Evolutionary conservation across 2,329 filamentous ascomycete species (phyloP).

Genomic region (Fusarium annulatum): DNA sequence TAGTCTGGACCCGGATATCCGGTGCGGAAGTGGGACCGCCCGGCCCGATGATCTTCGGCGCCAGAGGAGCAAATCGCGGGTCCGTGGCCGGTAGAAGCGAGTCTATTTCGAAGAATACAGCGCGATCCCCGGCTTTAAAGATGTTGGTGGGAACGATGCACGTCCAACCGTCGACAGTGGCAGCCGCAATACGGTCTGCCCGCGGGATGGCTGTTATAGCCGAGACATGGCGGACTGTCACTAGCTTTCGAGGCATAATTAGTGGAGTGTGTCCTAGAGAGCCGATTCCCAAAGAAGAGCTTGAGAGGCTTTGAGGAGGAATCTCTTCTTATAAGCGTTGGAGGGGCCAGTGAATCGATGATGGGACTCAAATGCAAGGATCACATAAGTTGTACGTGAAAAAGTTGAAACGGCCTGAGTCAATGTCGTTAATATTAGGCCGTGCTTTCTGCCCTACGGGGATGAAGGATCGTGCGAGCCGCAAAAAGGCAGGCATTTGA

Average conservation of each 20-base stretch:
- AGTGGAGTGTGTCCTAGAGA: not conserved
- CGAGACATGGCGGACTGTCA: slow-evolving; percentile 35
- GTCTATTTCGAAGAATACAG: slow-evolving; percentile 42
- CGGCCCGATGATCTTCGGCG: not conserved
- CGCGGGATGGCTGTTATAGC: slow-evolving; percentile 32
- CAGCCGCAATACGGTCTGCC: slow-evolving; percentile 33
- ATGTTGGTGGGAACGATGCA: slow-evolving; percentile 30
- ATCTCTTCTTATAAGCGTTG: not conserved
- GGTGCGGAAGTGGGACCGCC: not conserved
- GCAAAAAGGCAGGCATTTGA: not conserved
- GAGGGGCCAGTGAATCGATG: not conserved
- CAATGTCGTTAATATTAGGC: not conserved
- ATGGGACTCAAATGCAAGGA: slow-evolving; percentile 23
- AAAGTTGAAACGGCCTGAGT: not conserved
- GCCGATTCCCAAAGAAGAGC: not conserved
- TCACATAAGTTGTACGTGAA: not conserved
- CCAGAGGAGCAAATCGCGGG: slow-evolving; percentile 30
- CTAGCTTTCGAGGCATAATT: slow-evolving; percentile 38
- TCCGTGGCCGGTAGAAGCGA: slow-evolving; percentile 37
- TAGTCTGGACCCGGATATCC: slow-evolving; percentile 36
- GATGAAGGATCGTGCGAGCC: not conserved
- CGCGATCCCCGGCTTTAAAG: slow-evolving; percentile 31
- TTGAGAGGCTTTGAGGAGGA: not conserved
- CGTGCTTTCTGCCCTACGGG: not conserved
- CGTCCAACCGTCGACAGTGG: slow-evolving; percentile 39